Evolutionary conservation across 2,329 filamentous ascomycete genomes (phyloP).

Genomic region (Rhynchosporium agropyri): DNA sequence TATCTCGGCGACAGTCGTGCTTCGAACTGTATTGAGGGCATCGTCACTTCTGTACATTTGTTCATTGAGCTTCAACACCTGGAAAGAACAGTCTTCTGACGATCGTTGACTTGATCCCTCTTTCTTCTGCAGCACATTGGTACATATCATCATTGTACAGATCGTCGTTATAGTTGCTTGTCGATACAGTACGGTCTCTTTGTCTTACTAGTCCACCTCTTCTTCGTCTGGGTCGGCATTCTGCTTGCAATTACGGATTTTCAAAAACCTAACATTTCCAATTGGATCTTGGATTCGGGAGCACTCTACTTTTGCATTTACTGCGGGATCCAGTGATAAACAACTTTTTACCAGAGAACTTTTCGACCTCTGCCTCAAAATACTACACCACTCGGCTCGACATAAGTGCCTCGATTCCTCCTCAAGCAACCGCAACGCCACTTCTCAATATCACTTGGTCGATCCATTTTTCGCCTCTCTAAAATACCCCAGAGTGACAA

Average conservation of each 20-base stretch:
- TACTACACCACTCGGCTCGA: neutral
- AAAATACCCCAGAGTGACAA: constrained; percentile 25
- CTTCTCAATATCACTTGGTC: constrained; percentile 30
- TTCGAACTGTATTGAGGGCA: constrained; percentile 31
- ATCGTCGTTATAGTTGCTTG: constrained; percentile 4
- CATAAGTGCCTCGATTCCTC: neutral
- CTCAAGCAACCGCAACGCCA: neutral
- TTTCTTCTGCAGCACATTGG: constrained; percentile 24
- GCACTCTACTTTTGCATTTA: constrained; percentile 28
- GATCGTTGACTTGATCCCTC: constrained; percentile 34
- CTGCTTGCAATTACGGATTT: constrained; percentile 15
- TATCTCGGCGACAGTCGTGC: constrained; percentile 36
- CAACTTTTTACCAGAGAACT: constrained; percentile 9
- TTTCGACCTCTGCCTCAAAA: constrained; percentile 3
- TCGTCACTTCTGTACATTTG: constrained; percentile 35
- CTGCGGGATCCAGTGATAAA: constrained; percentile 40
- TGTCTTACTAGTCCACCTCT: neutral
- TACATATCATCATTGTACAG: constrained; percentile 6
- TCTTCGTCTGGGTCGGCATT: constrained; percentile 18
- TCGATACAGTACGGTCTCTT: constrained; percentile 6
- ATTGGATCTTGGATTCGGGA: constrained; percentile 9
- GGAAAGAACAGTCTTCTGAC: constrained; percentile 34
- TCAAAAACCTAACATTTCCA: constrained; percentile 5
- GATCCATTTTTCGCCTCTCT: constrained; percentile 12
- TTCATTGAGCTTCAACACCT: constrained; percentile 35